Percentiles rank a stretch among this genome's conserved stretches.
Conservation (phyloP, 306 rosid genomes). For the Quercus agrifolia region DNA sequence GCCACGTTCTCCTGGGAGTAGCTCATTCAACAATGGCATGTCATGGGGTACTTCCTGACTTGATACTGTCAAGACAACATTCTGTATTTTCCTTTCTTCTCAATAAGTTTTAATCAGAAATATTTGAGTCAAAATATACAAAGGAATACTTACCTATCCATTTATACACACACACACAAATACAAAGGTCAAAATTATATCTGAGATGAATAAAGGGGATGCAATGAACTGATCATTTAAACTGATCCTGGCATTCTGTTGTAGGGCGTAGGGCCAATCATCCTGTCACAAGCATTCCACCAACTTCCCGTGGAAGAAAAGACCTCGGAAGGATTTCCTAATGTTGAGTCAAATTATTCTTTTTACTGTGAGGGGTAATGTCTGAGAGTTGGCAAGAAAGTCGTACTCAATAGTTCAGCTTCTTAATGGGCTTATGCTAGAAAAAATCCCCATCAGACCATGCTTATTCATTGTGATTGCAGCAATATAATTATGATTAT, state of each 20-base stretch:
- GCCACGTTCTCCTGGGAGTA: conserved; percentile 76
- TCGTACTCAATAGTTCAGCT: conserved; percentile 44
- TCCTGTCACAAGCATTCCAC: conserved; percentile 72
- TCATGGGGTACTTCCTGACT: conserved; percentile 78
- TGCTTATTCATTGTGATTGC: conserved; percentile 68
- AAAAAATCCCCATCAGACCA: conserved; percentile 30
- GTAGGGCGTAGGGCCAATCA: conserved; percentile 85
- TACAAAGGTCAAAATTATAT: not conserved
- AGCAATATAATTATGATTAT: conserved; percentile 56
- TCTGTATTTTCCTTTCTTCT: conserved; percentile 15
- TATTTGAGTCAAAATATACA: not conserved
- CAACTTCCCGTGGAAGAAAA: conserved; percentile 79
- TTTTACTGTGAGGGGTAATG: conserved; percentile 26
- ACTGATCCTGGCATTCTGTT: conserved; percentile 31
- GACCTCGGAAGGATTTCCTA: conserved; percentile 83
- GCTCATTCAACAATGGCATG: conserved; percentile 56
- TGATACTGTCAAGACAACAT: conserved; percentile 6
- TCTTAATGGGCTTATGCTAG: conserved; percentile 31
- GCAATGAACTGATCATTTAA: conserved; percentile 14
- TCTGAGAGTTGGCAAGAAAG: conserved; percentile 33
- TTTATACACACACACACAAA: not conserved
- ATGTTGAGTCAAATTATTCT: conserved; percentile 29
- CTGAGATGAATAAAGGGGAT: conserved; percentile 13
- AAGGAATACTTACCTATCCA: too few species aligned
- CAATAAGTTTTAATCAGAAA: not conserved